phyloP scores from a whole-genome alignment of 139 green algal species.

The Yamagishiella unicocca region DNA sequence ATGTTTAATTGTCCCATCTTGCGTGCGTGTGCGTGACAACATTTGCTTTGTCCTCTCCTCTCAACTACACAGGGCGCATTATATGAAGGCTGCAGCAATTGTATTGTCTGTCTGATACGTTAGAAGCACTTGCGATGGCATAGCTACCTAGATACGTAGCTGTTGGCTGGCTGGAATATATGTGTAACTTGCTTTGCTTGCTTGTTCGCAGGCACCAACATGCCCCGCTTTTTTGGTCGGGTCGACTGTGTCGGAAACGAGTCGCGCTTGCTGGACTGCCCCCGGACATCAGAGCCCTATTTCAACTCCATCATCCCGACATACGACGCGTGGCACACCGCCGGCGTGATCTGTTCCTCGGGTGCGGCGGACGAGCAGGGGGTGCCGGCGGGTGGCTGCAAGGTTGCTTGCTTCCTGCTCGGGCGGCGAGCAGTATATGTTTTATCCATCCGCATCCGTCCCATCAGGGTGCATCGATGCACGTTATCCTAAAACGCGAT shows the following conservation, averaged over 20 bases:
- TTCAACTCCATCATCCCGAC: not conserved
- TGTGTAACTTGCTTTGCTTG: not conserved
- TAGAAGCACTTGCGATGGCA: not conserved
- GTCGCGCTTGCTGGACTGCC: not conserved
- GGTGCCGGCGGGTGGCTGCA: not conserved
- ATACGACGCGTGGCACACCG: not conserved
- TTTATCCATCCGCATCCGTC: not conserved
- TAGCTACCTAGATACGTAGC: not conserved
- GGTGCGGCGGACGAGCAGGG: not conserved
- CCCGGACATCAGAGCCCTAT: not conserved
- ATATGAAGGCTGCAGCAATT: too few species aligned
- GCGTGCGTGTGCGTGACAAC: not conserved
- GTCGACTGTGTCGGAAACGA: not conserved
- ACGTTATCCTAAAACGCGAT: not conserved
- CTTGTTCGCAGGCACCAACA: not conserved
- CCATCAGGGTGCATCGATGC: not conserved
- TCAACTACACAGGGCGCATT: not conserved
- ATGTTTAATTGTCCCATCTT: not conserved
- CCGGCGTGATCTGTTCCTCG: not conserved
- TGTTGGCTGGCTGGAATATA: not conserved
- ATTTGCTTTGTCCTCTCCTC: too few species aligned
- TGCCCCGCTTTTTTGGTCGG: not conserved
- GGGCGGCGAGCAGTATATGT: too few species aligned
- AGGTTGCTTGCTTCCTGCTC: too few species aligned
- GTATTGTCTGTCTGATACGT: not conserved